Evolutionary conservation across 2,329 filamentous ascomycete genomes (phyloP), one percentile per base, ranked within the genome.

Genomic region (Sporothrix humicola): DNA sequence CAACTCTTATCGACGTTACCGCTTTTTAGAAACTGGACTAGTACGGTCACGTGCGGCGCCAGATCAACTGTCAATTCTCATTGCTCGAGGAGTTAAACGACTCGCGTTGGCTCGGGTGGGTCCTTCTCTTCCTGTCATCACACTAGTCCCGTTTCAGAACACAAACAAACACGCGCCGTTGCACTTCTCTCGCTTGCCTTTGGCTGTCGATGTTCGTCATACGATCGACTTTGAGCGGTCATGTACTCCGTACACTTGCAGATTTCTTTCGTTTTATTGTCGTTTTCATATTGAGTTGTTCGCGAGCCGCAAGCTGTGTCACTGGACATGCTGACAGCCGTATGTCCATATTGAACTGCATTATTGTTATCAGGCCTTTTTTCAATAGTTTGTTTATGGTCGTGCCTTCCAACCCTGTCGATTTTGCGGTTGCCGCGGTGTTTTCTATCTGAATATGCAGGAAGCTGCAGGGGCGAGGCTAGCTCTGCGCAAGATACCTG

Each of bases 1-100:
- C 31, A 5, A 23, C 2, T 70, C 72, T 73, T 73, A 73, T 73
- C 72, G 20, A 37, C 5, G 23, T 58, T 63, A 73, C 72, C 72
- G 72, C 72, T 59, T 73, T 73, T 3, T n/a, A 63, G 10, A 23
- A 56, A 37, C 6, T 10, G 17, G 37, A 63, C 37, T 9, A 63
- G 17, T 42, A 10, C 37, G 17, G 10, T 73, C 72, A 73, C 72
- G 72, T 73, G 72, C 1, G 7, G 6, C 13, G 20, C 52, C 17
- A 26, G 20, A 66, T 48, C 42, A 44, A 42, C 20, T n/a, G n/a
- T 37, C 31, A 37, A 37, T 37, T 37, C 7, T 37, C 23, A 3
- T 26, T 26, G 23, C 23, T 26, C 31, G 5, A 37, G 31, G 31
- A 37, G 4, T 37, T 37, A 37, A 37, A 37, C 31, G 7, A 72